These are phyloP conservation scores for Candida piceae DNA, from an alignment of 805 yeast genomes.

Conservation along the genomic window DNA sequence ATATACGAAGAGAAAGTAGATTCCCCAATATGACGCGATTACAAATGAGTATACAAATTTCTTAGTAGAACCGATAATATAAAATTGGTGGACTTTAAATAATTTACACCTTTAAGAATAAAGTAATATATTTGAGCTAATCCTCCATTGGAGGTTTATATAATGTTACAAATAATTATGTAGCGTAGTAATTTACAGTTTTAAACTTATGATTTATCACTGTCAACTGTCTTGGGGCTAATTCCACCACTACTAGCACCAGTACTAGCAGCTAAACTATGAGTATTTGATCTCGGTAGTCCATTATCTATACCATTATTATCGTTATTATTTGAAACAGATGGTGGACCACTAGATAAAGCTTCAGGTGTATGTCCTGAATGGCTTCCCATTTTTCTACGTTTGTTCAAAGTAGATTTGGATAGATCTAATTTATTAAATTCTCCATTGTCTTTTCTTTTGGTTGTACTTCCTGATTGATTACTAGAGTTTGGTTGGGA, in stretches of 20 bases:
- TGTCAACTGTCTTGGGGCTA: constrained; percentile 17
- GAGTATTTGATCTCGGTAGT: not conserved
- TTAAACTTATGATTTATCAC: constrained; percentile 5
- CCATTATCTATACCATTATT: not conserved
- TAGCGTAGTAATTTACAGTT: too few species aligned
- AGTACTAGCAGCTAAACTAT: constrained; percentile 3
- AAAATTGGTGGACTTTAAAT: too few species aligned
- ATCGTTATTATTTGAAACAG: not conserved
- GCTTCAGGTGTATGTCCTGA: too few species aligned
- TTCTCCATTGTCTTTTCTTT: constrained; percentile 7
- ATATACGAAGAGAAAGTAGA: too few species aligned
- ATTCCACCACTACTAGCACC: constrained; percentile 11
- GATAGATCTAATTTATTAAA: constrained; percentile 27
- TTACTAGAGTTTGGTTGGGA: not conserved
- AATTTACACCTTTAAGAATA: too few species aligned
- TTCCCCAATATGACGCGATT: too few species aligned
- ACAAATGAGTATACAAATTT: too few species aligned
- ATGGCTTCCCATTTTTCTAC: constrained; percentile 29
- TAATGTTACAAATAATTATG: too few species aligned
- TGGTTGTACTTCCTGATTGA: not conserved
- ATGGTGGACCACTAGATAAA: too few species aligned
- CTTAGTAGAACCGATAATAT: too few species aligned
- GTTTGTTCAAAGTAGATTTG: constrained; percentile 30
- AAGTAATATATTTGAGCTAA: too few species aligned
- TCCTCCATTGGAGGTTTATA: too few species aligned